A percentile compares a stretch with the other conserved stretches of the same genome.
These are phyloP conservation scores for Schwanniomyces polymorphus DNA, from an alignment of 805 yeast species.

Conservation along the genomic window DNA sequence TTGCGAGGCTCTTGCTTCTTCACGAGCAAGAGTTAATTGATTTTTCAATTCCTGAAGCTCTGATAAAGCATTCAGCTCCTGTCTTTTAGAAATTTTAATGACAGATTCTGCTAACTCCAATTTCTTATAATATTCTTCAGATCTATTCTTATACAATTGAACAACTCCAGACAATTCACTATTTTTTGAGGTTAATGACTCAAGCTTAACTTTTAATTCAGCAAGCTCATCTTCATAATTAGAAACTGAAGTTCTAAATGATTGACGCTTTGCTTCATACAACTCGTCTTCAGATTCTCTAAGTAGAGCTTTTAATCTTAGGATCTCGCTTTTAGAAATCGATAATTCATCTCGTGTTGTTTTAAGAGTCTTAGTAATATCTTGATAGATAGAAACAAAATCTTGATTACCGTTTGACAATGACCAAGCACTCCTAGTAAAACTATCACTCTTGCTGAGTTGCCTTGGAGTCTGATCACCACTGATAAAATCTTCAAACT, in stretches of 20 bases:
- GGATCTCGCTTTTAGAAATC: conserved; percentile 40
- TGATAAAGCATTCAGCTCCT: conserved; percentile 52
- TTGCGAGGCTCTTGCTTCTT: conserved; percentile 57
- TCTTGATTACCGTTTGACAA: conserved; percentile 38
- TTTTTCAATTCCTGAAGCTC: conserved; percentile 47
- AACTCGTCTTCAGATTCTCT: conserved; percentile 45
- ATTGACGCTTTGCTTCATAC: conserved; percentile 42
- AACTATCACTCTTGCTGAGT: conserved; percentile 34
- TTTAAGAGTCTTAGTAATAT: conserved; percentile 45
- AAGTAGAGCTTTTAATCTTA: conserved; percentile 40
- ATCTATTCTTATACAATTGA: conserved; percentile 64
- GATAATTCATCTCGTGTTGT: conserved; percentile 45
- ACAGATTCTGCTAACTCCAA: conserved; percentile 80
- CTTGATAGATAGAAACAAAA: conserved; percentile 50
- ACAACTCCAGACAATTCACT: conserved; percentile 53
- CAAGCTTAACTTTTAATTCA: conserved; percentile 56
- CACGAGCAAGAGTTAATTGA: conserved; percentile 48
- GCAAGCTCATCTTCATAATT: conserved; percentile 40
- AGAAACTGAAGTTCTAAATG: conserved; percentile 35
- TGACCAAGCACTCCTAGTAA: conserved; percentile 23
- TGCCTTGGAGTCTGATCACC: conserved; percentile 8
- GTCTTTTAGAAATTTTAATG: conserved; percentile 59
- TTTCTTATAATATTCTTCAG: conserved; percentile 72
- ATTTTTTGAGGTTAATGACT: conserved; percentile 56
- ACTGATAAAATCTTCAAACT: conserved; percentile 22